A percentile compares a stretch with the other conserved stretches of the same genome.
Evolutionary conservation across 352 stramenopile species (phyloP).

Genomic region (Phytophthora capsici): DNA sequence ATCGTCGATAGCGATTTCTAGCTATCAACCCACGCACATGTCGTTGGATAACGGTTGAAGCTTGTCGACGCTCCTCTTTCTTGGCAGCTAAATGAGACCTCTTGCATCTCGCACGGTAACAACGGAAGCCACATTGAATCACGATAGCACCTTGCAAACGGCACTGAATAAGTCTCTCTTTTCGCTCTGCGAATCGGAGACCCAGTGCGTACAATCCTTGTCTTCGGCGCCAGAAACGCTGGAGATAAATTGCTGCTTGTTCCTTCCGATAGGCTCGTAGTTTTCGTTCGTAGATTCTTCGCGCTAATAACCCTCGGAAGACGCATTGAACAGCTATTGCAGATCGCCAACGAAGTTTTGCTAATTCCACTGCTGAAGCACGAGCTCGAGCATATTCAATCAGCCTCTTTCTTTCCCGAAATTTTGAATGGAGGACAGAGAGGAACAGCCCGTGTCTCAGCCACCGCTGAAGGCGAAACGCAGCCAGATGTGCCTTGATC

Average conservation of each 20-base stretch:
- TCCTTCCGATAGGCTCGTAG: slow-evolving; percentile 28
- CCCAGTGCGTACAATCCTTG: slow-evolving; percentile 48
- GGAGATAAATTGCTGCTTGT: slow-evolving; percentile 44
- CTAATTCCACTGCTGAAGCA: slow-evolving; percentile 30
- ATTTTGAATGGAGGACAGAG: slow-evolving; percentile 26
- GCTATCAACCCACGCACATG: slow-evolving; percentile 32
- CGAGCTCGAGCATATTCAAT: slow-evolving; percentile 40
- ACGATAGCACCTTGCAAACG: slow-evolving; percentile 35
- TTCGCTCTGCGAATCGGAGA: slow-evolving; percentile 57
- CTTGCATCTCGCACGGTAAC: slow-evolving; percentile 24
- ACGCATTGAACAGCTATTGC: slow-evolving; percentile 50
- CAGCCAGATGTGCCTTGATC: slow-evolving; percentile 15
- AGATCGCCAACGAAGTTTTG: slow-evolving; percentile 26
- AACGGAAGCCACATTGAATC: slow-evolving; percentile 50
- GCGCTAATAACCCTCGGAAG: slow-evolving; percentile 41
- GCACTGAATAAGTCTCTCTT: slow-evolving; percentile 39
- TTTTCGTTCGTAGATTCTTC: slow-evolving; percentile 28
- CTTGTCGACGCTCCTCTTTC: slow-evolving; percentile 26
- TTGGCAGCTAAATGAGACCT: slow-evolving; percentile 18
- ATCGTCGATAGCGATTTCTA: slow-evolving; percentile 21
- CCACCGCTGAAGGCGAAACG: slow-evolving; percentile 26
- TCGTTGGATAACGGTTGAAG: slow-evolving; percentile 50
- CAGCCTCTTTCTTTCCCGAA: slow-evolving; percentile 30
- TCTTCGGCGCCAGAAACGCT: slow-evolving; percentile 59
- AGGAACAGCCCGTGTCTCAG: slow-evolving; percentile 27